A percentile compares a stretch with the other conserved stretches of the same genome.
These are phyloP conservation scores for Ciborinia camelliae DNA, from an alignment of 2,329 filamentous ascomycete genomes.

Conservation along the genomic window DNA sequence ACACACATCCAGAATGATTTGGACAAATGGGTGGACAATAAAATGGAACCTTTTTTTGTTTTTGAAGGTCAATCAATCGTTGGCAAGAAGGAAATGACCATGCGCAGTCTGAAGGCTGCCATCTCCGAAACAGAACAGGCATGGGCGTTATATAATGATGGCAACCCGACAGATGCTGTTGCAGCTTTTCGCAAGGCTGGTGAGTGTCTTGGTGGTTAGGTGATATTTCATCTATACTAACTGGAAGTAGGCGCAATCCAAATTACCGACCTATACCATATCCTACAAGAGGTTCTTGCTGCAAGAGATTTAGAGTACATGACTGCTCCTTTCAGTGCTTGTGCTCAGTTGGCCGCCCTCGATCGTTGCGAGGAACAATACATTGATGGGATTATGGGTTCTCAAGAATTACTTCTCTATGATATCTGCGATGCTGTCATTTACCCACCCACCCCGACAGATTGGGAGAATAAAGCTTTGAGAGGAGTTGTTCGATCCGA, in stretches of 20 bases:
- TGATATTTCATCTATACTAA: constrained; percentile 32
- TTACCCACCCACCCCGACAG: constrained; percentile 58
- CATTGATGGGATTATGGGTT: constrained; percentile 75
- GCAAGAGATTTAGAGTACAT: constrained; percentile 69
- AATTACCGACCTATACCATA: constrained; percentile 69
- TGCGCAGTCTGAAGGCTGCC: constrained; percentile 62
- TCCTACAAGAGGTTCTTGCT: constrained; percentile 71
- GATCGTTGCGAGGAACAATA: constrained; percentile 64
- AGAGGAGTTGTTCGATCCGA: constrained; percentile 60
- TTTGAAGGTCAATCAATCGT: constrained; percentile 85
- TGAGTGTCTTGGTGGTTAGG: constrained; percentile 41
- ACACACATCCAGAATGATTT: constrained; percentile 74
- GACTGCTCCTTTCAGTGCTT: constrained; percentile 83
- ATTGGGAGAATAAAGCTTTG: constrained; percentile 68
- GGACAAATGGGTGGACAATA: constrained; percentile 63
- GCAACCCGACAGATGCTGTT: constrained; percentile 77
- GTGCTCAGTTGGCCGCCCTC: constrained; percentile 82
- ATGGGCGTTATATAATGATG: constrained; percentile 82
- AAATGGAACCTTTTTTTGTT: constrained; percentile 79
- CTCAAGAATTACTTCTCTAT: constrained; percentile 81
- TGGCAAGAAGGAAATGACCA: constrained; percentile 67
- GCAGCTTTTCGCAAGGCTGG: constrained; percentile 80
- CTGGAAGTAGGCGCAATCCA: constrained; percentile 60
- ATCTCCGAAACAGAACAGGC: constrained; percentile 71
- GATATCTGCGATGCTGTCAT: constrained; percentile 74